Conservation (phyloP, 2,329 filamentous ascomycete species). For the Dichotomopilus funicola region DNA sequence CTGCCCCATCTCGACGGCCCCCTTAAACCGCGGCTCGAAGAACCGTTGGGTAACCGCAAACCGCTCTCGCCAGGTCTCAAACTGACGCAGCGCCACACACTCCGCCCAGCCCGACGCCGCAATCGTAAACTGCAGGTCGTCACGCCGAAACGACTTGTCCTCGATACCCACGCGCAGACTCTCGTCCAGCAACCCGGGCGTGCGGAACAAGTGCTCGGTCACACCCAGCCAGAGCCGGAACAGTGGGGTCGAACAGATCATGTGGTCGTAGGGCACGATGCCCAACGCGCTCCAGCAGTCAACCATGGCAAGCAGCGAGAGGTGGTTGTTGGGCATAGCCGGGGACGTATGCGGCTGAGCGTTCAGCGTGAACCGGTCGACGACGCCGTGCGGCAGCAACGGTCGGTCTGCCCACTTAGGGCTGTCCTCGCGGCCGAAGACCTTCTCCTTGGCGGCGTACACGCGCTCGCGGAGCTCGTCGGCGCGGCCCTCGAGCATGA, state of each 20-base stretch:
- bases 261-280: constrained; percentile 97
- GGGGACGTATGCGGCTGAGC: constrained; percentile 38
- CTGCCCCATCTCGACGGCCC: constrained; percentile 82
- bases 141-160: constrained; percentile 86
- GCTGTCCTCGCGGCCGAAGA: constrained; percentile 66
- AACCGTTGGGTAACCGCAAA: constrained; percentile 87
- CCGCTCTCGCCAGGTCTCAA: constrained; percentile 84
- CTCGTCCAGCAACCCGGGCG: constrained; percentile 71
- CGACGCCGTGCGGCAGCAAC: constrained; percentile 72
- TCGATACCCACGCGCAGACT: constrained; percentile 79
- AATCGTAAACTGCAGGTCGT: constrained; percentile 97
- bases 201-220: constrained; percentile 92
- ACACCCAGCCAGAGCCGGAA: constrained; percentile 96
- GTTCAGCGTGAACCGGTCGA: constrained; percentile 83
- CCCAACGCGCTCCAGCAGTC: constrained; percentile 94
- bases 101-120: constrained; percentile 94
- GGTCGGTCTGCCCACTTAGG: constrained; percentile 55
- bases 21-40: constrained; percentile 83
- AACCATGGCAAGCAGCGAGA: constrained; percentile 90
- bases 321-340: constrained; percentile 81
- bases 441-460: constrained; percentile 56
- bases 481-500: constrained; percentile 83
- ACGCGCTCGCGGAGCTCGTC: constrained; percentile 70
- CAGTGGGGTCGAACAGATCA: constrained; percentile 97
- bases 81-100: constrained; percentile 83